Percentiles rank a stretch among this genome's conserved stretches.
Evolutionary conservation across 345 rosid species (phyloP).

Genomic region (Salix viminalis): DNA sequence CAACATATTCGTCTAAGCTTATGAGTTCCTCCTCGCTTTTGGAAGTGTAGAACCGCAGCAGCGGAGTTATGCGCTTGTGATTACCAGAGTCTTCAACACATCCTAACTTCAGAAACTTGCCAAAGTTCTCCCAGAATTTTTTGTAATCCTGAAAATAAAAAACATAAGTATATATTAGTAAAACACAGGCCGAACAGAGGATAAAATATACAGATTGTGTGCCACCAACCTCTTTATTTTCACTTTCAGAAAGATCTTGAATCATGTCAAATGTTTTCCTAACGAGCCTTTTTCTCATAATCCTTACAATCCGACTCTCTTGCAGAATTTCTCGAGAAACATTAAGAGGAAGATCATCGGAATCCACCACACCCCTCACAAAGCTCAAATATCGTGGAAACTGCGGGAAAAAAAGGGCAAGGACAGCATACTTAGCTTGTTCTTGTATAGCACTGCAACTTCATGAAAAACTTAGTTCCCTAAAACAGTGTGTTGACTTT

Average conservation of each 20-base stretch:
- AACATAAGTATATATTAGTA: slow-evolving; percentile 3
- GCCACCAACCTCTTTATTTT: slow-evolving; percentile 72
- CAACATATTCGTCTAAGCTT: slow-evolving; percentile 81
- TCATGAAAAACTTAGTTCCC: background rate
- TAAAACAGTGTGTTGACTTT: background rate
- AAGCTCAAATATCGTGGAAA: slow-evolving; percentile 96
- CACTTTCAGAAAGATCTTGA: slow-evolving; percentile 78
- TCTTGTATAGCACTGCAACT: background rate
- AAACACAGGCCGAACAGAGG: background rate
- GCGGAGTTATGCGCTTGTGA: slow-evolving; percentile 86
- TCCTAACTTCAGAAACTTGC: slow-evolving; percentile 85
- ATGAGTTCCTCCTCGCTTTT: slow-evolving; percentile 79
- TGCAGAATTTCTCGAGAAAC: slow-evolving; percentile 97
- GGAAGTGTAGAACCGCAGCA: slow-evolving; percentile 74
- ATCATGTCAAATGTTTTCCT: slow-evolving; percentile 97
- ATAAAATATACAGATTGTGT: background rate
- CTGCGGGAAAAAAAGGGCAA: slow-evolving; percentile 34
- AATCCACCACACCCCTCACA: slow-evolving; percentile 95
- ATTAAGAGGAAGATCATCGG: slow-evolving; percentile 92
- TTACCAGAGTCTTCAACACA: slow-evolving; percentile 94
- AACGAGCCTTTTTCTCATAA: slow-evolving; percentile 96
- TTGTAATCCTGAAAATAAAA: slow-evolving; percentile 70
- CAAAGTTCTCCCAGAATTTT: slow-evolving; percentile 98
- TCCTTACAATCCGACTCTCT: slow-evolving; percentile 71
- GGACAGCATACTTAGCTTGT: background rate